phyloP scores from a whole-genome alignment of 768 basidiomycete genomes.

The Lactarius hatsudake region DNA sequence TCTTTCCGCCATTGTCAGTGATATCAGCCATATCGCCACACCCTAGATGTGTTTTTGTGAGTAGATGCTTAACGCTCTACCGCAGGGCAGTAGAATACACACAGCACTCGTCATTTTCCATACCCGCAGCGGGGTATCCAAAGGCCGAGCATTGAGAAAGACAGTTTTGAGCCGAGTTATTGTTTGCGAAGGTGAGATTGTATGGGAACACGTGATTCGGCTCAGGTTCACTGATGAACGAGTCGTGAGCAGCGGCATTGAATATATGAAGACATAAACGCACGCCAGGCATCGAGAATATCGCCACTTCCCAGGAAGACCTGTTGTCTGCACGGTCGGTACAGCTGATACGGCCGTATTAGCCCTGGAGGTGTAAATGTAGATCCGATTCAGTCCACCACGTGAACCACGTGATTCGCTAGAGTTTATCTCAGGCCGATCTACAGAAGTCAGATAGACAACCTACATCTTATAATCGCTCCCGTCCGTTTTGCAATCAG shows the following conservation, averaged over 20 bases:
- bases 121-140: slow-evolving; percentile 69
- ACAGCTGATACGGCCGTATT: slow-evolving; percentile 54
- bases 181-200: slow-evolving; percentile 53
- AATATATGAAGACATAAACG: slow-evolving; percentile 26
- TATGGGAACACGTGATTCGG: slow-evolving; percentile 54
- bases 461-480: slow-evolving; percentile 62
- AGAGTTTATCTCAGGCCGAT: slow-evolving; percentile 4
- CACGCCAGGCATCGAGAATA: slow-evolving; percentile 70
- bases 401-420: slow-evolving; percentile 75
- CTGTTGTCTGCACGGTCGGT: slow-evolving; percentile 52
- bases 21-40: slow-evolving; percentile 69
- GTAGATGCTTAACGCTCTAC: background rate
- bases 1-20: slow-evolving; percentile 33
- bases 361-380: slow-evolving; percentile 56
- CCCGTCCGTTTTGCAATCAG: slow-evolving; percentile 70
- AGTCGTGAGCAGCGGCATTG: background rate
- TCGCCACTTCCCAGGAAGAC: slow-evolving; percentile 59
- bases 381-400: slow-evolving; percentile 69
- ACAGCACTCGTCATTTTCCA: slow-evolving; percentile 77
- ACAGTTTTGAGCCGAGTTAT: slow-evolving; percentile 64
- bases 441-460: background rate
- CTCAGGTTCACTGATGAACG: slow-evolving; percentile 44
- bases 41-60: slow-evolving; percentile 39
- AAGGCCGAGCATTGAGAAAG: slow-evolving; percentile 65
- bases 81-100: slow-evolving; percentile 32